phyloP scores from a whole-genome alignment of 192 early-diverging fungal genomes.

The Coemansia sp. region DNA sequence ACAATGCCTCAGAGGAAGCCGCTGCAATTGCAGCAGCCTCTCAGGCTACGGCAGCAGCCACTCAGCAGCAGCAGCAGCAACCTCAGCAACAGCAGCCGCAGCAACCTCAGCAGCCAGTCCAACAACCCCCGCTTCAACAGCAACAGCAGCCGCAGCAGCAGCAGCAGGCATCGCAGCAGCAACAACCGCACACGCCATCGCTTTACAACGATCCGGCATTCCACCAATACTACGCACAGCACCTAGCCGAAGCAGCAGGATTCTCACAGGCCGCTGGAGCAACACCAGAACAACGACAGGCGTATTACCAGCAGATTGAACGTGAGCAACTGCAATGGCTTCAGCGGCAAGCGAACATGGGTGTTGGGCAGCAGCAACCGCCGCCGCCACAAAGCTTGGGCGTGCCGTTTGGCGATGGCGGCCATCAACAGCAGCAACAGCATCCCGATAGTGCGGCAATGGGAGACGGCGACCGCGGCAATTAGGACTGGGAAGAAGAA shows the following conservation, averaged over 20 bases:
- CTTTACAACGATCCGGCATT: conserved; percentile 37
- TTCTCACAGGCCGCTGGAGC: conserved; percentile 34
- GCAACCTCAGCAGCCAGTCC: conserved; percentile 14
- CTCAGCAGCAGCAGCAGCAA: conserved; percentile 7
- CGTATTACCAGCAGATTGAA: conserved; percentile 55
- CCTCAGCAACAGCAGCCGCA: conserved; percentile 15
- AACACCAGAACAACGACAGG: conserved; percentile 43
- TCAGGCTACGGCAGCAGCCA: neutral
- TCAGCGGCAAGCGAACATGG: conserved; percentile 46
- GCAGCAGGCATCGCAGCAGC: conserved; percentile 17
- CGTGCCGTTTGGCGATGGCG: conserved; percentile 1
- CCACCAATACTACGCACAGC: conserved; percentile 55
- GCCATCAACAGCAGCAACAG: neutral
- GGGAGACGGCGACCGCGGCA: neutral
- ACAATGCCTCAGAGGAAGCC: neutral
- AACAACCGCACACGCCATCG: conserved; percentile 8
- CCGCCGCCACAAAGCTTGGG: neutral
- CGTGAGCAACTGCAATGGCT: conserved; percentile 54
- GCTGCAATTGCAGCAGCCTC: neutral
- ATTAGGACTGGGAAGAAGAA: neutral
- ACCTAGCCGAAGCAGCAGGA: conserved; percentile 43
- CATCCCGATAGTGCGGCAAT: neutral
- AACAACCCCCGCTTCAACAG: conserved; percentile 5
- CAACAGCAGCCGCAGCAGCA: neutral
- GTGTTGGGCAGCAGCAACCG: conserved; percentile 14